Conservation (phyloP, 2,329 filamentous ascomycete species). For the Sclerotinia spermophila region DNA sequence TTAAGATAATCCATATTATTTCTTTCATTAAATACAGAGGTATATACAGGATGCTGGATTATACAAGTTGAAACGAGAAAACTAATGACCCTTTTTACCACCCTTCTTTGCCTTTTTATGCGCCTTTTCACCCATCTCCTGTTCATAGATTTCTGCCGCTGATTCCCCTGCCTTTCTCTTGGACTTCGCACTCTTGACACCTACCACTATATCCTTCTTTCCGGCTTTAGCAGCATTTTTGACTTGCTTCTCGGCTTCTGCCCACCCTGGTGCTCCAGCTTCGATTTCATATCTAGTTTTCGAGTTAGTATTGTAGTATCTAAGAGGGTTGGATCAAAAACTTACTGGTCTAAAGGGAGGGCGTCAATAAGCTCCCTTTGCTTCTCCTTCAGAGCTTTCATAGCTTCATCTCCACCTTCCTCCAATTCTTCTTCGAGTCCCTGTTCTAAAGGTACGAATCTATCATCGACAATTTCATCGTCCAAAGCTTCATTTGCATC, state of each 20-base stretch:
- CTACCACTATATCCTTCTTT: conserved; percentile 63
- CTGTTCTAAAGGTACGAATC: conserved; percentile 67
- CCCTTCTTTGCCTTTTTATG: conserved; percentile 53
- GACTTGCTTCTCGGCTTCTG: conserved; percentile 73
- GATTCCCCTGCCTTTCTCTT: conserved; percentile 69
- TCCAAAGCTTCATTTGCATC: conserved; percentile 64
- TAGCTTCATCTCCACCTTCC: conserved; percentile 74
- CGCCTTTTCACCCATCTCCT: conserved; percentile 52
- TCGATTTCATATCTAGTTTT: conserved; percentile 61
- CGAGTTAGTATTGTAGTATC: conserved; percentile 27
- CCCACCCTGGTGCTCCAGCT: conserved; percentile 58
- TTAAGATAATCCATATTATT: neutral
- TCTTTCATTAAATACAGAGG: conserved; percentile 15
- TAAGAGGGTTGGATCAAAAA: conserved; percentile 6
- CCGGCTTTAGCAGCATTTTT: conserved; percentile 52
- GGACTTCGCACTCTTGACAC: conserved; percentile 71
- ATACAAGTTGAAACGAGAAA: conserved; percentile 1
- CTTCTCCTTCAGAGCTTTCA: conserved; percentile 68
- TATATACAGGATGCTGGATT: conserved; percentile 11
- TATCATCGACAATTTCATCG: conserved; percentile 61
- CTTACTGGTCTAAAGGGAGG: conserved; percentile 81
- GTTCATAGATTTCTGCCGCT: conserved; percentile 60
- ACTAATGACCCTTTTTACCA: conserved; percentile 30
- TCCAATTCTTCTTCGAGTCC: conserved; percentile 77
- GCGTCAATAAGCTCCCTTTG: conserved; percentile 88